Evolutionary conservation across 1,284 basidiomycete species (phyloP), one percentile per base, ranked within the genome.

Genomic region (Bondarzewia mesenterica): DNA sequence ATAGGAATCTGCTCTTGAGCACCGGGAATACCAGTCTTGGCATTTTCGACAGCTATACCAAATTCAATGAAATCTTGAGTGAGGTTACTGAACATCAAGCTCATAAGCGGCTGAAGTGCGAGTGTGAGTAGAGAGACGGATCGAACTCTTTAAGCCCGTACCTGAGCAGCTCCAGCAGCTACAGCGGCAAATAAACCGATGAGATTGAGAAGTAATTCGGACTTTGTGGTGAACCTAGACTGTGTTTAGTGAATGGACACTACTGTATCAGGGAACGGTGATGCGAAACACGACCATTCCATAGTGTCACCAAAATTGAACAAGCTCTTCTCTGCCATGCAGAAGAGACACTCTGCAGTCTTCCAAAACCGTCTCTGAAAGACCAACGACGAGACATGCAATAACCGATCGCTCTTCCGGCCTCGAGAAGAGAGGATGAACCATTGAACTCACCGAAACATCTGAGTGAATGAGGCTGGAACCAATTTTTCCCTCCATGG

Each of bases 81-180:
- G 45, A 93, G 77, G 50, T 82, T 80, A 50, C 89, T 88, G 59
- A 93, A 92, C 20, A 92, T 67, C 42, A 93, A 68, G 58, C 80
- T 81, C 89, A 93, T 89, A 39, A 92, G 71, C 4, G 89, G 89
- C 82, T 60, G 21, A 18, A 20, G 47, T 22, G 35, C 4, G 15
- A 22, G 15, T 3, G 18, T 35, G 15, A 36, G 39, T 18, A 16
- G 12, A 7, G 15, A 16, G 15, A 40, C 35, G n/a, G 12, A 6
- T 8, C 37, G 6, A 7, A 23, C 38, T 6, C 15, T 12, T 43
- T 18, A 23, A 42, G 43, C 39, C 62, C 72, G 41, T 52, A 86
- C 86, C 74, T 89, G 85, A 16, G 89, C 80, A 29, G 86, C 80
- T 16, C 89, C 89, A 4, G 85, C 80, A 1, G 71, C 82, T 7